These are phyloP conservation scores for Calonectria henricotiae DNA, from an alignment of 2,329 filamentous ascomycete species.

Conservation along the genomic window DNA sequence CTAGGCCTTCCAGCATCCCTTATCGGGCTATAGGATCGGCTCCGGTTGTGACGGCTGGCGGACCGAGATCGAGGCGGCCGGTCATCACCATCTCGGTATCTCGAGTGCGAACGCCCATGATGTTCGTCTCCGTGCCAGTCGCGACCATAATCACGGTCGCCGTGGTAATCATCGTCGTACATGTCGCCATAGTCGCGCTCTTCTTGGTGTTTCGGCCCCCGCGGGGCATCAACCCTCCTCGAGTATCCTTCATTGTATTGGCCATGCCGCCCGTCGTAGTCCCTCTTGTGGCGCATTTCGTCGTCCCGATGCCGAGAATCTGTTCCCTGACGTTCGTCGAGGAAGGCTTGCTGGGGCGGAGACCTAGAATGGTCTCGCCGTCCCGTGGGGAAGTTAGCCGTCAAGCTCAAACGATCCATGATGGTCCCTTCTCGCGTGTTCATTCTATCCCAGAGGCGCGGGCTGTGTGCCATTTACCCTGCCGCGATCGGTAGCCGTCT, in stretches of 20 bases:
- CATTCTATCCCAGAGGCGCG: conserved; percentile 53
- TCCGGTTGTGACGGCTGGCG: conserved; percentile 52
- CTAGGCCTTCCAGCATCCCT: conserved; percentile 63
- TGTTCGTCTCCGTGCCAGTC: conserved; percentile 47
- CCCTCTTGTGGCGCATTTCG: conserved; percentile 48
- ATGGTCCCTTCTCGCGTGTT: conserved; percentile 49
- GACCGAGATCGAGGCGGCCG: conserved; percentile 51
- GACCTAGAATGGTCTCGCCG: conserved; percentile 64
- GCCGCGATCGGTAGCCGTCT: conserved; percentile 65
- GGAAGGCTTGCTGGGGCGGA: conserved; percentile 60
- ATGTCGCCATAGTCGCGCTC: conserved; percentile 59
- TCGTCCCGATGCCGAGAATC: conserved; percentile 50
- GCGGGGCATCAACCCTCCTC: conserved; percentile 47
- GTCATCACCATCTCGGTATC: conserved; percentile 46
- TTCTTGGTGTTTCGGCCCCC: conserved; percentile 52
- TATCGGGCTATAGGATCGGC: conserved; percentile 57
- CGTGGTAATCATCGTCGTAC: conserved; percentile 60
- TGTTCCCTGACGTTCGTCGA: conserved; percentile 57
- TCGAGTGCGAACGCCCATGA: conserved; percentile 42
- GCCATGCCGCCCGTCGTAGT: conserved; percentile 49
- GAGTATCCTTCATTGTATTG: conserved; percentile 53
- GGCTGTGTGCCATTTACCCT: conserved; percentile 65
- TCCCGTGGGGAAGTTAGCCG: conserved; percentile 65
- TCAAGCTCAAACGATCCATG: conserved; percentile 57
- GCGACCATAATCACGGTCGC: conserved; percentile 45